Base-by-base conservation (phyloP, 1,139 yeast genomes). In the Candida sp. region DNA sequence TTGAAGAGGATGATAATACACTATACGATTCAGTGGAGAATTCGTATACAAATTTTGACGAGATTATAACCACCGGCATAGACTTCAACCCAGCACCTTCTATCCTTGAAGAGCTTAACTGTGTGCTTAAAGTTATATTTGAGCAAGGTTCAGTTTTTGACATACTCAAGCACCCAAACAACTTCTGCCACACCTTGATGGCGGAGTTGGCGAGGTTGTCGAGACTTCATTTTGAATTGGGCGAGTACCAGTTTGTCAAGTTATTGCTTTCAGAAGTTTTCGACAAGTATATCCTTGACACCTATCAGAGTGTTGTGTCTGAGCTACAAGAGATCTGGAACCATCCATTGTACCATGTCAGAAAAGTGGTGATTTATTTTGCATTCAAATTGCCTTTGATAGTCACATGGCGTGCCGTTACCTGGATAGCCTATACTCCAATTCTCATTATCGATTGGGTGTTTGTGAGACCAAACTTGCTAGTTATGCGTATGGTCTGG, bases 341-440 rank as follows among this genome's bases (percentile, higher is more conserved):
- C 31, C 39, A 58, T 58, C 47, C 49, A 49, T 25, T 54, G 32
- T 31, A 31, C 11, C 32, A 35, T 30, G 12, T 56, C 3, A 52
- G 49, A 34, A 46, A 48, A 33, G 49, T 59, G 32, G 17, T 51
- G 3, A 30, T 59, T 5, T 48, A 60, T 34, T 42, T 65, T 3
- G 45, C 49, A 26, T 35, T 61, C 17, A 52, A 50, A 35, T 48
- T 67, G 7, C 72, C 70, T 1, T 48, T 58, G 34, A 58, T 58
- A 47, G 28, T 57, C 22, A 17, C 57, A 3, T 48, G 60, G 26
- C 49, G 59, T 23, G 58, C 58, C 47, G 34, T 65, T 9, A 60
- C 58, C 28, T 37, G 60, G 7, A 30, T 57, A 25, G 46, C 65
- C 22, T 60, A 62, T 39, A 37, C 66, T 25, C 70, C 71, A 12